Evolutionary conservation across 2,329 filamentous ascomycete genomes (phyloP), one percentile per base, ranked within the genome.

Genomic region (Pseudocercospora vitis): DNA sequence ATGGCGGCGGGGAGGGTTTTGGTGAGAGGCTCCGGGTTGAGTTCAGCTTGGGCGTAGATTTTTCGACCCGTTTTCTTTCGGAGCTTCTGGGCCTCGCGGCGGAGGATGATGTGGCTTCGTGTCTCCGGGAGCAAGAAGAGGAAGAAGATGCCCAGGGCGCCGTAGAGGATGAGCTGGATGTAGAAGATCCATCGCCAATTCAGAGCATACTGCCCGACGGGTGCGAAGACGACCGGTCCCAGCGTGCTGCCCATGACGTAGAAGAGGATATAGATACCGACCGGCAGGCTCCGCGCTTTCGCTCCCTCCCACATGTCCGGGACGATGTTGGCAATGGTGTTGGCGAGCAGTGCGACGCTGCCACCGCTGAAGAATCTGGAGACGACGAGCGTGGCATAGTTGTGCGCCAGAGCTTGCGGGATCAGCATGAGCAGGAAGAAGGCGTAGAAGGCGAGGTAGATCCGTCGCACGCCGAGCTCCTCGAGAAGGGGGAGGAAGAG

Each of bases 21-120:
- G 2, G 48, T 49, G 4, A 76, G 50, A n/a, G 64, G 61, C 3
- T 56, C 65, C 3, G 65, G 63, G 6, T 68, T 51, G 24, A 65
- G 62, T 31, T 77, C 74, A 4, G 71, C 65, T n/a, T 67, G 35
- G 59, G 69, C 68, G 21, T 32, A 68, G 49, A 55, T 61, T 45
- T 31, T 56, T 53, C 35, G 65, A 49, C 32, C 66, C 59, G 48
- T 64, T 39, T 63, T 58, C 26, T 65, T 64, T 9, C 73, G 69
- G 9, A 76, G 58, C 11, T 57, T 40, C 42, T 63, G 64, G 1
- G 74, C 73, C 23, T 68, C 69, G 7, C 63, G 63, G 16, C 68
- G 62, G 2, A 80, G 70, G n/a, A 81, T 73, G 4, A 79, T 73
- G 18, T 72, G 70, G 1, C 69, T 69, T 12, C 78, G 71, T n/a